phyloP scores from a whole-genome alignment of 768 basidiomycete species.

The Fistulinella prunicolor region DNA sequence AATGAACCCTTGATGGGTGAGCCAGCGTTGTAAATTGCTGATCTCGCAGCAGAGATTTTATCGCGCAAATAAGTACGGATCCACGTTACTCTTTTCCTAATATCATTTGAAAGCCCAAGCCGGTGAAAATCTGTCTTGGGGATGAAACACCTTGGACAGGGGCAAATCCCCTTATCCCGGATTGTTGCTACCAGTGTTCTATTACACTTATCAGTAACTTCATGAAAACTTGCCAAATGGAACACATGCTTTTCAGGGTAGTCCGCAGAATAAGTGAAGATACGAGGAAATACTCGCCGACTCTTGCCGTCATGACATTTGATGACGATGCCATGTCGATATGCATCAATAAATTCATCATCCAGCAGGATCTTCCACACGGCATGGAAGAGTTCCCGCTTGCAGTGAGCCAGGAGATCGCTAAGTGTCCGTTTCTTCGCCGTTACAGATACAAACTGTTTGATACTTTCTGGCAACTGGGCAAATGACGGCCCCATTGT shows the following conservation, averaged over 20 bases:
- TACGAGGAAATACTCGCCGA: not conserved
- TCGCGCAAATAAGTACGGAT: not conserved
- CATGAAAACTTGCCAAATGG: not conserved
- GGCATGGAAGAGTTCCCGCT: not conserved
- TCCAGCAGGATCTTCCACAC: not conserved
- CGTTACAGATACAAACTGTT: no score
- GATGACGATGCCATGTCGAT: not conserved
- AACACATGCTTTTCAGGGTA: not conserved
- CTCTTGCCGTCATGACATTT: not conserved
- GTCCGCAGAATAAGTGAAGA: not conserved
- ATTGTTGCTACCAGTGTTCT: not conserved
- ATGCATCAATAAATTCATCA: not conserved
- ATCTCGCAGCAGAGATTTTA: not conserved
- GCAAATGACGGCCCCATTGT: no score
- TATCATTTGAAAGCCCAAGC: not conserved
- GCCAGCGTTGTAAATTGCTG: not conserved
- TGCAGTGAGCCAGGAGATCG: not conserved
- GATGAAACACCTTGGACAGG: not conserved
- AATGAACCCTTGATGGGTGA: not conserved
- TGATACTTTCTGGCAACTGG: not conserved
- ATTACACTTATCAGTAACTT: no score
- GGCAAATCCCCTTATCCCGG: not conserved
- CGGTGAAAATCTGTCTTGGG: not conserved
- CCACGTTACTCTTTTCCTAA: not conserved
- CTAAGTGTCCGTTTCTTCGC: not conserved